These are phyloP conservation scores for Fusarium chlamydosporum DNA, from an alignment of 2,329 filamentous ascomycete genomes.

Conservation along the genomic window DNA sequence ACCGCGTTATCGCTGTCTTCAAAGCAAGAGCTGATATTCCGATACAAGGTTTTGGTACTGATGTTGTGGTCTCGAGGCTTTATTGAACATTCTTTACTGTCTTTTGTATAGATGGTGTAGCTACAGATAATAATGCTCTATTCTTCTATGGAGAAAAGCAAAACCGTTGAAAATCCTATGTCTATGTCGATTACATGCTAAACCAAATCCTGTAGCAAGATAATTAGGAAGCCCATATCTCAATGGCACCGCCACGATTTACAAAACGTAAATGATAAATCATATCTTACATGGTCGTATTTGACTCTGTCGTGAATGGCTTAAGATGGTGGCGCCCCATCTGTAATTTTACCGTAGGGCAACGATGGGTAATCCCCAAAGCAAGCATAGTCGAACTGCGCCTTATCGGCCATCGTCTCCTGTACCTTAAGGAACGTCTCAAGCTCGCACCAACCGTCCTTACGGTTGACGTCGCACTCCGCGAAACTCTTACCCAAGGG, in stretches of 20 bases:
- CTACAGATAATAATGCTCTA: too few species aligned
- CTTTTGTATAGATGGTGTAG: too few species aligned
- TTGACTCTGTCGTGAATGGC: neutral
- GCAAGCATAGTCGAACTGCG: constrained; percentile 76
- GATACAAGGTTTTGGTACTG: too few species aligned
- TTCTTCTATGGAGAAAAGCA: neutral
- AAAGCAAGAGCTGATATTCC: too few species aligned
- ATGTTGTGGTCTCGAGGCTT: too few species aligned
- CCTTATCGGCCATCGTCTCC: constrained; percentile 68
- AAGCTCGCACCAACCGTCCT: constrained; percentile 84
- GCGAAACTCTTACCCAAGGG: constrained; percentile 76
- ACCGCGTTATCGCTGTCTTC: too few species aligned
- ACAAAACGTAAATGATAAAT: constrained; percentile 7
- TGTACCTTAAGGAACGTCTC: constrained; percentile 75
- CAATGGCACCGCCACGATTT: neutral
- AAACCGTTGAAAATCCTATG: neutral
- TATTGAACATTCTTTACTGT: too few species aligned
- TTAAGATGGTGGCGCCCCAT: constrained; percentile 55
- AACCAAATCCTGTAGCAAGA: neutral
- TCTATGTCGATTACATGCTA: neutral
- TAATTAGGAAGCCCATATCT: neutral
- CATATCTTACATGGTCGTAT: constrained; percentile 9
- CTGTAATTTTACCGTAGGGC: constrained; percentile 58
- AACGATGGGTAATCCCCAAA: constrained; percentile 65
- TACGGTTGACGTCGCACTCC: constrained; percentile 71